Evolutionary conservation across 306 rosid species (phyloP), one percentile per base, ranked within the genome.

Genomic region (Hippophae gyantsensis): DNA sequence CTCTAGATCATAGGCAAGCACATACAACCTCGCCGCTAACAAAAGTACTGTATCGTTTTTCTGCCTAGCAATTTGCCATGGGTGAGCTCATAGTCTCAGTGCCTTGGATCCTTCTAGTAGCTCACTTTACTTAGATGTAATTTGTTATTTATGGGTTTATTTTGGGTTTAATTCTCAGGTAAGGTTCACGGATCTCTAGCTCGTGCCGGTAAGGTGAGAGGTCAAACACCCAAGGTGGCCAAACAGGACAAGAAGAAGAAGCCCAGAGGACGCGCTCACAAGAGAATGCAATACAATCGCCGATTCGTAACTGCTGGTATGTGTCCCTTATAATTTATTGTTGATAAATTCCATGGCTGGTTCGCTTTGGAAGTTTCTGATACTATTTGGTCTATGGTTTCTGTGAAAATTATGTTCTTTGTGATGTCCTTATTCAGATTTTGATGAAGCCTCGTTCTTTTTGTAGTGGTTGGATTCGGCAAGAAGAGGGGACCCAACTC

Each of bases 141-240:
- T 50, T 58, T 9, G 0, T 62, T 50, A 11, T n/a, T 47, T 0
- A 1, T 18, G 7, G 5, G 5, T 44, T 12, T 9, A 6, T 41
- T 48, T 1, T 8, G n/a, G 11, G 8, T 4, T 13, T 8, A 13
- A 8, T 50, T 50, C 6, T 48, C 77, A 70, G 83, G 79, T 51
- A 79, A 79, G 73, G 84, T 79, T 43, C 84, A 79, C 49, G 84
- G 84, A 13, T 75, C 80, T 11, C 54, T 79, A 64, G 84, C 84
- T 71, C 84, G 84, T 57, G 84, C 84, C 43, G 81, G 84, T 61
- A 79, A 79, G 52, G 84, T 79, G 58, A 79, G 84, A 68, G 81
- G 81, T 13, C 81, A 77, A 64, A 76, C 84, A 8, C 84, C 81
- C 27, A 79, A 79, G 52, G 80, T 79, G 56, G 81, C 84, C 10